Evolutionary conservation across 2,329 filamentous ascomycete genomes (phyloP).

Genomic region (Aspergillus awamori): DNA sequence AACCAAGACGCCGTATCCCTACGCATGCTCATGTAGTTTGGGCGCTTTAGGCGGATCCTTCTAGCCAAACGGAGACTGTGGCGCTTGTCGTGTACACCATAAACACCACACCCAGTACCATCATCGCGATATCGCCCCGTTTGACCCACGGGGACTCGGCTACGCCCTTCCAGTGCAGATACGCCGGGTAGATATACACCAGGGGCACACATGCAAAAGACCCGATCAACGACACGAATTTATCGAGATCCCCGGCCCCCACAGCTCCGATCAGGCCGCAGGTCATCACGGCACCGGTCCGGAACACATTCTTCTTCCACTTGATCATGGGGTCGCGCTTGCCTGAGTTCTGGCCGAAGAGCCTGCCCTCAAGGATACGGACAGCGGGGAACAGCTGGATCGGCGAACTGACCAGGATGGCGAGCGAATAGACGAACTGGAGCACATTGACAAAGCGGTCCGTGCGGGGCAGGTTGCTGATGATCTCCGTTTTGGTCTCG

Average conservation of each 20-base stretch:
- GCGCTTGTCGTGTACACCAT: conserved; percentile 73
- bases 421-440: conserved; percentile 90
- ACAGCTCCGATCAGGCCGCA: conserved; percentile 85
- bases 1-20: not conserved
- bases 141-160: conserved; percentile 61
- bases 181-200: conserved; percentile 91
- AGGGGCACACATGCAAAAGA: conserved; percentile 96
- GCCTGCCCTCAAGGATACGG: conserved; percentile 85
- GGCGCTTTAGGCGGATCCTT: not conserved
- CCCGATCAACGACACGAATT: conserved; percentile 91
- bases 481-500: conserved; percentile 89
- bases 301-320: conserved; percentile 97
- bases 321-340: conserved; percentile 98
- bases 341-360: conserved; percentile 83
- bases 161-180: conserved; percentile 68
- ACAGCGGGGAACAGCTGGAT: conserved; percentile 96
- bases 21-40: not conserved
- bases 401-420: conserved; percentile 88
- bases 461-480: conserved; percentile 92
- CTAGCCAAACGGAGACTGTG: conserved; percentile 50
- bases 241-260: conserved; percentile 88
- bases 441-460: conserved; percentile 90
- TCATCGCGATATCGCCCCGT: conserved; percentile 63
- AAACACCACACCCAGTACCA: conserved; percentile 64
- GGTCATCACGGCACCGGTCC: conserved; percentile 84